Conservation (phyloP, 2,329 filamentous ascomycete genomes). For the Venturia nashicola region DNA sequence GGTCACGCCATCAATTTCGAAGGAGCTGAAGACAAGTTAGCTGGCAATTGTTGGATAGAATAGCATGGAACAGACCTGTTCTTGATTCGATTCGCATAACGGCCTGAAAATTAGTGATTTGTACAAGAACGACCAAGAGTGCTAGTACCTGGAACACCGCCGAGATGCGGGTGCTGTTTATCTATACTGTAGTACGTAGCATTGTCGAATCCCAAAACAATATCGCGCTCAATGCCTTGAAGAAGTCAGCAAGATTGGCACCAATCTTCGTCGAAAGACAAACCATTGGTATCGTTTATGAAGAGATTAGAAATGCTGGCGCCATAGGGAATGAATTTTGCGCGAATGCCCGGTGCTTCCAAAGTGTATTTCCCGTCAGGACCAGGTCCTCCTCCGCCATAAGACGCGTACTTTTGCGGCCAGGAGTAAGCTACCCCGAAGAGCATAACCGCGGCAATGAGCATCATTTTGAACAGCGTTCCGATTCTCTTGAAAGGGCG, state of each 20-base stretch:
- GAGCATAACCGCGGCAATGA: background rate
- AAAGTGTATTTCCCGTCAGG: slow-evolving; percentile 56
- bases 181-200: slow-evolving; percentile 57
- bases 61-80: slow-evolving; percentile 29
- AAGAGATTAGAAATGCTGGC: slow-evolving; percentile 61
- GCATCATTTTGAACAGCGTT: background rate
- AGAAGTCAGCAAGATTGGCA: background rate
- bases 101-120: slow-evolving; percentile 20
- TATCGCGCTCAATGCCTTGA: slow-evolving; percentile 45
- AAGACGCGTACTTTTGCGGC: background rate
- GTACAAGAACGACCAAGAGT: slow-evolving; percentile 26
- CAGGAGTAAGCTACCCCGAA: background rate
- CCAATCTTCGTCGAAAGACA: background rate
- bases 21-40: slow-evolving; percentile 40
- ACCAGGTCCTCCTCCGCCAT: slow-evolving; percentile 15
- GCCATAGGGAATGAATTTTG: slow-evolving; percentile 61
- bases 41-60: background rate
- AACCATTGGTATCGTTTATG: slow-evolving; percentile 54
- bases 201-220: slow-evolving; percentile 66
- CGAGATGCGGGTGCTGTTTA: slow-evolving; percentile 56
- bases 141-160: slow-evolving; percentile 43
- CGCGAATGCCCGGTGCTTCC: slow-evolving; percentile 51
- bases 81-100: slow-evolving; percentile 72
- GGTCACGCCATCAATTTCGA: slow-evolving; percentile 50
- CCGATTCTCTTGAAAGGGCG: background rate